Evolutionary conservation across 768 basidiomycete genomes (phyloP), one percentile per base, ranked within the genome.

Genomic region (Jaapia argillacea): DNA sequence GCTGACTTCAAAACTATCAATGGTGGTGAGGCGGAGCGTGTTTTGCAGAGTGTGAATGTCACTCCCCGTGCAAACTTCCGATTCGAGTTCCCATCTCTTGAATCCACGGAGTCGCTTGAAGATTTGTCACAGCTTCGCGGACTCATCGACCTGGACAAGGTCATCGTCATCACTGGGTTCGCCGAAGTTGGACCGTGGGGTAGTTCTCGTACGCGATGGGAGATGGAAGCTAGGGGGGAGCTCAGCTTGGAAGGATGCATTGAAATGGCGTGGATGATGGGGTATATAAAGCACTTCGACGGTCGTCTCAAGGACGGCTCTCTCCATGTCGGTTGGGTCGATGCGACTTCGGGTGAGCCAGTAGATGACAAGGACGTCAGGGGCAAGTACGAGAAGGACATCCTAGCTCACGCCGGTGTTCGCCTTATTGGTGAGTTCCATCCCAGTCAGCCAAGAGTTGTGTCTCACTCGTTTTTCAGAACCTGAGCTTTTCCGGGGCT

Each of bases 251-350:
- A 96, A 61, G 96, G 96, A 16, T 90, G 89, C 56, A 96, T 99
- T 56, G 96, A 99, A 68, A 94, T 99, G 87, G 93, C 94, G 2
- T 99, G 94, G 93, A 82, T 98, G 64, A 98, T 93, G 89, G 94
- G 96, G 33, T 79, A 77, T 66, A 96, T 98, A 76, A 96, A 93
- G 63, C 92, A 99, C 70, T 94, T 97, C 63, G 89, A 99, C 52
- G 96, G 96, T 14, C 91, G 91, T 45, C 75, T 98, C 52, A 92
- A 94, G 67, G 79, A 86, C 52, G 91, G 90, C 36, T 77, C 86
- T 24, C 72, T 94, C 24, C 85, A 97, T 56, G 94, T 99, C 52
- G 96, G 96, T 25, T 99, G 96, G 96, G 92, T 97, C 40, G 94
- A 98, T 56, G 79, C 81, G 57, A 94, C 96, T 72, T 79, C 85